Conservation (phyloP, 148 eudicot genomes). For the Rhododendron mucronatum region DNA sequence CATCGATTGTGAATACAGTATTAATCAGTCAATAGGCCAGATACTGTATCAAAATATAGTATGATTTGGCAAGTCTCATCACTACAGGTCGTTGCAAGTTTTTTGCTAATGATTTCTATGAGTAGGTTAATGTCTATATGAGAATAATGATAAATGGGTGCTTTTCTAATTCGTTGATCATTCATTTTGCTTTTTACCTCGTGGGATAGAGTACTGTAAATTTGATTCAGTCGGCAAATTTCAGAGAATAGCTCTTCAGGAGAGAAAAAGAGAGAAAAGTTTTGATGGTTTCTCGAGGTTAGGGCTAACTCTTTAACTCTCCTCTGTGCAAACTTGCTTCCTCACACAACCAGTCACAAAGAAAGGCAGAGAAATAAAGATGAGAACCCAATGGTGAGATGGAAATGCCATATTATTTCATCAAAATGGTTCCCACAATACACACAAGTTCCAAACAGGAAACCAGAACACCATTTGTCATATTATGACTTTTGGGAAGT, state of each 20-base stretch:
- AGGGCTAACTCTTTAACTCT: background rate
- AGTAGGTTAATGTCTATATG: background rate
- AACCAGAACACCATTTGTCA: background rate
- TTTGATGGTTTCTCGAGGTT: background rate
- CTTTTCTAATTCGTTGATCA: background rate
- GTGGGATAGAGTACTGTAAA: background rate
- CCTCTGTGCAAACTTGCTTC: background rate
- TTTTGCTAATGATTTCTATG: background rate
- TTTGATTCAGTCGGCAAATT: background rate
- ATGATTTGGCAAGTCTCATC: background rate
- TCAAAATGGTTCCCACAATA: background rate
- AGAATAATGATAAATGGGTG: background rate
- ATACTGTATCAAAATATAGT: background rate
- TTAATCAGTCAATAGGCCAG: background rate
- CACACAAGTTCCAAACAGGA: background rate
- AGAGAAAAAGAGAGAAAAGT: background rate
- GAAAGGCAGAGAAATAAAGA: no score
- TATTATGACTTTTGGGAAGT: slow-evolving; percentile 70
- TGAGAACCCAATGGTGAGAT: background rate
- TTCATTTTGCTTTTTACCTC: no score
- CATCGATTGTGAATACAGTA: background rate
- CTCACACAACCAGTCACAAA: no score
- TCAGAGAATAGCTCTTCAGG: no score
- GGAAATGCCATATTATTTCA: background rate
- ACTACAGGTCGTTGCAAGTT: background rate